Conservation (phyloP, 352 stramenopile species). For the Phytophthora sp. region DNA sequence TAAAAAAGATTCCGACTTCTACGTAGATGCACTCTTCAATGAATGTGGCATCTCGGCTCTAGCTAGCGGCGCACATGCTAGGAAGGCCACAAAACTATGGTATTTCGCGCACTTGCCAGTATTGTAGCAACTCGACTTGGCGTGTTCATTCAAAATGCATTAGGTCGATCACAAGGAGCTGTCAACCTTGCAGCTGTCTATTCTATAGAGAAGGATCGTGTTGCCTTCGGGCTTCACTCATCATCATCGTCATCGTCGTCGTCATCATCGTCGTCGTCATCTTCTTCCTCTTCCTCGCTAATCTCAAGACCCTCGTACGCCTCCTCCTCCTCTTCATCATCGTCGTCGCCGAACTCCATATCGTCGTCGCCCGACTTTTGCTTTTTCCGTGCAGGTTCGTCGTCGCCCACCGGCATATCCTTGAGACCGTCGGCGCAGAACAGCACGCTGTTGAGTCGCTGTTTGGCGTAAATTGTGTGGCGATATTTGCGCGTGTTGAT, state of each 20-base stretch:
- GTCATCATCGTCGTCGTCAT: slow-evolving; percentile 59
- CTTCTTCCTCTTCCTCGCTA: slow-evolving; percentile 60
- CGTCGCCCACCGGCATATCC: slow-evolving; percentile 41
- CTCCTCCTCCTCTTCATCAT: slow-evolving; percentile 80
- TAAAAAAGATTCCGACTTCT: too few species aligned
- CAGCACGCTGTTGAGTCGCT: slow-evolving; percentile 92
- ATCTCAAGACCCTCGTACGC: slow-evolving; percentile 87
- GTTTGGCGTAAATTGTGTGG: slow-evolving; percentile 81
- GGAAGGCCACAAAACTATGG: too few species aligned
- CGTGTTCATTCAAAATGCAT: too few species aligned
- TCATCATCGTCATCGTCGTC: slow-evolving; percentile 49
- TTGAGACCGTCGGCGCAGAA: slow-evolving; percentile 88
- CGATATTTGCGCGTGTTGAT: slow-evolving; percentile 80
- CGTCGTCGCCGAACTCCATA: slow-evolving; percentile 41
- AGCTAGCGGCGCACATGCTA: too few species aligned
- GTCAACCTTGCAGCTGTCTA: slow-evolving; percentile 24
- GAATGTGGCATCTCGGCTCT: too few species aligned
- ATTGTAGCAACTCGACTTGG: too few species aligned
- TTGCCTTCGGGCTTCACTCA: slow-evolving; percentile 2
- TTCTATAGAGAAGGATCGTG: slow-evolving; percentile 22
- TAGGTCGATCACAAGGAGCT: too few species aligned
- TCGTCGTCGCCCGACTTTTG: slow-evolving; percentile 51
- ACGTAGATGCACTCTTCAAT: too few species aligned
- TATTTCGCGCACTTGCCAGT: too few species aligned
- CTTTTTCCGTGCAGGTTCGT: slow-evolving; percentile 54